Conservation (phyloP, 2,329 filamentous ascomycete genomes). For the Corynespora cassiicola region DNA sequence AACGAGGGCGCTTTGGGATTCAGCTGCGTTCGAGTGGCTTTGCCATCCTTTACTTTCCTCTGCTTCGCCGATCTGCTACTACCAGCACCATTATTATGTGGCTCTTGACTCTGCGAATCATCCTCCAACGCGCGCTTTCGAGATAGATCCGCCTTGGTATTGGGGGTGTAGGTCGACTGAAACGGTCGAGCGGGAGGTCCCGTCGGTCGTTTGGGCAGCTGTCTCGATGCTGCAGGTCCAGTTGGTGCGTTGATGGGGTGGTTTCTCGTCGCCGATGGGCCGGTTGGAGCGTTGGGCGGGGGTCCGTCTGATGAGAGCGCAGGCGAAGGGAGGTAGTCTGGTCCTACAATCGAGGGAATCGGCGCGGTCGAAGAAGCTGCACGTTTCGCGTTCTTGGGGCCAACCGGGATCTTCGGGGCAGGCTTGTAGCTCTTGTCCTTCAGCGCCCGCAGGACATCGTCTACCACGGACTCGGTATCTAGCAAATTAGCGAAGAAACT, state of each 20-base stretch:
- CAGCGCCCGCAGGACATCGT: conserved; percentile 73
- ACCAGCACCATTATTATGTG: conserved; percentile 38
- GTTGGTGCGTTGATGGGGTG: conserved; percentile 15
- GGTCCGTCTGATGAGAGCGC: conserved; percentile 25
- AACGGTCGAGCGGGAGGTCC: no score
- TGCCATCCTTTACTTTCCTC: conserved; percentile 62
- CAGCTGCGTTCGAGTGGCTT: conserved; percentile 46
- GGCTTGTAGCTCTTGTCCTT: conserved; percentile 56
- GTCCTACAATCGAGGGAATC: conserved; percentile 28
- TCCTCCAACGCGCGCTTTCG: conserved; percentile 67
- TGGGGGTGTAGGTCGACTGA: no score
- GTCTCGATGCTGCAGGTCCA: conserved; percentile 4
- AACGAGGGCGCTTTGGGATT: no score
- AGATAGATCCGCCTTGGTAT: conserved; percentile 36
- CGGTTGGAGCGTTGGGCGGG: conserved; percentile 29
- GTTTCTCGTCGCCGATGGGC: conserved; percentile 24
- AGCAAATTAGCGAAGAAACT: conserved; percentile 2
- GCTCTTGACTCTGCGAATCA: conserved; percentile 55
- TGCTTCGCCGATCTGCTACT: conserved; percentile 57
- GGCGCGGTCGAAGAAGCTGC: conserved; percentile 27
- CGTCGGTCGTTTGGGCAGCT: conserved; percentile 18
- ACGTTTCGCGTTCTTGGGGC: no score
- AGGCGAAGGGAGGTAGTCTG: conserved; percentile 23
- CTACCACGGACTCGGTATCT: conserved; percentile 70
- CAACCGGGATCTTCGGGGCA: no score